These are phyloP conservation scores for Diutina rugosa DNA, from an alignment of 1,139 yeast genomes.

Conservation along the genomic window DNA sequence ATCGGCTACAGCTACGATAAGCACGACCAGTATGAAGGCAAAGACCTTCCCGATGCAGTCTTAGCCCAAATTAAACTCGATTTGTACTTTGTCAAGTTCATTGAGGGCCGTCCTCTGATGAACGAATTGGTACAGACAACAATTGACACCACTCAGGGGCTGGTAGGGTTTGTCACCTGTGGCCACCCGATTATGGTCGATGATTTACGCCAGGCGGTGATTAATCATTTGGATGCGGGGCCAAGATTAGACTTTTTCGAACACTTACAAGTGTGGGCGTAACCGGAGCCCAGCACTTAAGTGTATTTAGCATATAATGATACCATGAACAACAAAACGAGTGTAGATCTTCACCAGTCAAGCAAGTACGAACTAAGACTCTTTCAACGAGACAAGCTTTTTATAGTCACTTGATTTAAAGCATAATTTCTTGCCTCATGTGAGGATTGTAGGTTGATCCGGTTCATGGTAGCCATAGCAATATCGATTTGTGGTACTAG, in stretches of 20 bases:
- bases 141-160: constrained; percentile 22
- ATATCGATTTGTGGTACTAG: no score
- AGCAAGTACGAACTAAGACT: no score
- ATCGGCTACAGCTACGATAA: background rate
- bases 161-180: constrained; percentile 34
- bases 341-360: no score
- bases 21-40: background rate
- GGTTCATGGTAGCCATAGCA: no score
- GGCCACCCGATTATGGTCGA: constrained; percentile 16
- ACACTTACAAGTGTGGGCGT: constrained; percentile 7
- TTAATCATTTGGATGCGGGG: constrained; percentile 5
- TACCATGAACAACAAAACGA: no score
- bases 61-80: background rate
- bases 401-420: no score
- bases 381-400: no score
- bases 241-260: constrained; percentile 7
- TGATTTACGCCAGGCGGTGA: constrained; percentile 5
- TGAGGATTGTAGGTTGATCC: no score
- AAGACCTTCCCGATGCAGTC: background rate
- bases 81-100: constrained; percentile 10
- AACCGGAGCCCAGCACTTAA: no score
- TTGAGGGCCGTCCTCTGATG: constrained; percentile 35
- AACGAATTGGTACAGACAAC: constrained; percentile 20
- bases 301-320: no score
- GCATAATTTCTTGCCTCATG: no score